Evolutionary conservation across 2,329 filamentous ascomycete genomes (phyloP).

Genomic region (Penicillium frequentans): DNA sequence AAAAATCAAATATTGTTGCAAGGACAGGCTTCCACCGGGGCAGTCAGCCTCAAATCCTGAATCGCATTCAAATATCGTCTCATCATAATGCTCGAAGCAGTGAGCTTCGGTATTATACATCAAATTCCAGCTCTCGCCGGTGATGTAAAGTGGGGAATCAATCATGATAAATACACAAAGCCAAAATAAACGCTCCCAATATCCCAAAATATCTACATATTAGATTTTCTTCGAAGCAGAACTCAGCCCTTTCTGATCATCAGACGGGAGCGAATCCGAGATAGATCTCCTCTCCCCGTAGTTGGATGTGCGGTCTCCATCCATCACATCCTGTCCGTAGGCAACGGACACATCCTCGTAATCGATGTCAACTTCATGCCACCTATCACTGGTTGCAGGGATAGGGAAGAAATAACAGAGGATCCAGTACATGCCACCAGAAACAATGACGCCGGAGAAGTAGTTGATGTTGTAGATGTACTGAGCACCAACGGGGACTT

Average conservation of each 20-base stretch:
- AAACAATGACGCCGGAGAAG: constrained; percentile 78
- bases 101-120: constrained; percentile 1
- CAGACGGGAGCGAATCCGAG: constrained; percentile 11
- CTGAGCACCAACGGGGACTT: constrained; percentile 73
- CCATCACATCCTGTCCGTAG: constrained; percentile 31
- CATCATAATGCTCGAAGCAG: constrained; percentile 5
- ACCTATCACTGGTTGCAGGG: constrained; percentile 70
- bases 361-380: constrained; percentile 68
- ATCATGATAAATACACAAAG: constrained; percentile 1
- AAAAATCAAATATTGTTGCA: too few species aligned
- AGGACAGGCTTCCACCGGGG: too few species aligned
- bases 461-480: constrained; percentile 93
- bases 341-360: constrained; percentile 28
- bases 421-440: constrained; percentile 64
- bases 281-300: constrained; percentile 10
- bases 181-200: background rate
- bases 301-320: constrained; percentile 20
- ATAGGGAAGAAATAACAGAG: constrained; percentile 71
- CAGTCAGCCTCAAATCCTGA: too few species aligned
- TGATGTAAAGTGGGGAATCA: background rate
- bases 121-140: background rate
- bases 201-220: background rate
- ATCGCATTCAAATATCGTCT: constrained; percentile 12
- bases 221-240: constrained; percentile 13
- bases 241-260: constrained; percentile 21